phyloP scores from a whole-genome alignment of 176 grass and related monocot species.

The Luzula sylvatica region DNA sequence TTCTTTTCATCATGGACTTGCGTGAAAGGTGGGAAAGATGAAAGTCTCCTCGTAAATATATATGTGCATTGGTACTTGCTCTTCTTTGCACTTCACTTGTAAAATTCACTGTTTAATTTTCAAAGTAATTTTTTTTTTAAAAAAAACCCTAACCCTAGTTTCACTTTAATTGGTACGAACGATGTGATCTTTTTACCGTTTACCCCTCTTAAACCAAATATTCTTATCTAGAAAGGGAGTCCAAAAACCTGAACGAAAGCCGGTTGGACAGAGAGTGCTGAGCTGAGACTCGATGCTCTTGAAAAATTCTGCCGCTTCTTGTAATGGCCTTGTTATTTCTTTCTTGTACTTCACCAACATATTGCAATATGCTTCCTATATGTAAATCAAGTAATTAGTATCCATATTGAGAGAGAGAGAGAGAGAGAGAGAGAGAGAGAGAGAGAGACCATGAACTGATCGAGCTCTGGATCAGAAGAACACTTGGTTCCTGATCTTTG shows the following conservation, averaged over 20 bases:
- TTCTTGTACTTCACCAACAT: constrained; percentile 52
- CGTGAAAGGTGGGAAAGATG: neutral
- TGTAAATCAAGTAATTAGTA: neutral
- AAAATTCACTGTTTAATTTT: neutral
- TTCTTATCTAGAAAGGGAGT: neutral
- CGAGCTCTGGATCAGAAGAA: constrained; percentile 62
- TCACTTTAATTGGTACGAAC: neutral
- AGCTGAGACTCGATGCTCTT: constrained; percentile 66
- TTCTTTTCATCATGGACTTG: neutral
- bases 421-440: neutral
- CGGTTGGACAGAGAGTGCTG: constrained; percentile 29
- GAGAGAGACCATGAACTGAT: constrained; percentile 80
- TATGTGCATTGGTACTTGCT: constrained; percentile 15
- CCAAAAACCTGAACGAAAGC: constrained; percentile 25
- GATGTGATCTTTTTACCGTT: neutral
- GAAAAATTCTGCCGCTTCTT: constrained; percentile 66
- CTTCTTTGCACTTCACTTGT: neutral
- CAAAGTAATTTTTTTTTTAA: neutral
- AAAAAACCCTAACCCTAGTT: neutral
- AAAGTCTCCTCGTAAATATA: constrained; percentile 15
- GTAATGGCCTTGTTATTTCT: constrained; percentile 52
- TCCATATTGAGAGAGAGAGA: neutral
- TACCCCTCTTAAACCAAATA: neutral
- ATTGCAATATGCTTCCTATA: constrained; percentile 52
- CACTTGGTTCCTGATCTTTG: constrained; percentile 1